Conservation (phyloP, 495 filamentous ascomycete species). For the Lichina pygmaea region DNA sequence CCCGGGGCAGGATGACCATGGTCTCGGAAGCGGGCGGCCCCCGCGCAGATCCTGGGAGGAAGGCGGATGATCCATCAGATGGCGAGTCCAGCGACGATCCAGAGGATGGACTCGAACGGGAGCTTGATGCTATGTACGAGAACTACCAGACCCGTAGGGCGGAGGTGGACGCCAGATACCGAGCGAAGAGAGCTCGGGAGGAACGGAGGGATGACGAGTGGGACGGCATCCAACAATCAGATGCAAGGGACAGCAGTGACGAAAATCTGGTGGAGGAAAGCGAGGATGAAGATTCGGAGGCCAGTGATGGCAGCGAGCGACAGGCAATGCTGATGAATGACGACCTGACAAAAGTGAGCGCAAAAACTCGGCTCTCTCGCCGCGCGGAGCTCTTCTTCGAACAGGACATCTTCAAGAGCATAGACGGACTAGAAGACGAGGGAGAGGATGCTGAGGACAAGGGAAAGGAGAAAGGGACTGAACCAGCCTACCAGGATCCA, state of each 20-base stretch:
- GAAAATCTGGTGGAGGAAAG: slow-evolving; percentile 13
- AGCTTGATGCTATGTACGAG: slow-evolving; percentile 68
- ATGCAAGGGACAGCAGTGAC: slow-evolving; percentile 12
- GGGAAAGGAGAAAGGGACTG: slow-evolving; percentile 11
- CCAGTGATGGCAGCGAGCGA: slow-evolving; percentile 16
- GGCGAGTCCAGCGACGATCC: slow-evolving; percentile 44
- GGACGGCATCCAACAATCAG: slow-evolving; percentile 60
- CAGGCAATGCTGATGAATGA: slow-evolving; percentile 19
- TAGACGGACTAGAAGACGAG: slow-evolving; percentile 31
- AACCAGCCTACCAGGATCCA: background rate
- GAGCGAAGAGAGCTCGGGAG: slow-evolving; percentile 65
- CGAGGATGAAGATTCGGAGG: slow-evolving; percentile 25
- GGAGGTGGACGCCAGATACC: slow-evolving; percentile 56
- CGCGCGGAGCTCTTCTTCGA: slow-evolving; percentile 73
- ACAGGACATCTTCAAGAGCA: slow-evolving; percentile 77
- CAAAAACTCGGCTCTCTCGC: slow-evolving; percentile 37
- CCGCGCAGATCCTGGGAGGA: slow-evolving; percentile 28
- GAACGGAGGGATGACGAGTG: slow-evolving; percentile 70
- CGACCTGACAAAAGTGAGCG: slow-evolving; percentile 19
- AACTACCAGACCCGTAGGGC: slow-evolving; percentile 59
- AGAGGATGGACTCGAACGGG: slow-evolving; percentile 50
- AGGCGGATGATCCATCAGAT: slow-evolving; percentile 14
- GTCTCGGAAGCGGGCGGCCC: slow-evolving; percentile 22
- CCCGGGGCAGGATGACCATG: slow-evolving; percentile 49
- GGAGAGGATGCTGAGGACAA: slow-evolving; percentile 16